Percentiles rank a stretch among this genome's conserved stretches.
Evolutionary conservation across 1,284 basidiomycete genomes (phyloP).

Genomic region (Ceratobasidium sp.): DNA sequence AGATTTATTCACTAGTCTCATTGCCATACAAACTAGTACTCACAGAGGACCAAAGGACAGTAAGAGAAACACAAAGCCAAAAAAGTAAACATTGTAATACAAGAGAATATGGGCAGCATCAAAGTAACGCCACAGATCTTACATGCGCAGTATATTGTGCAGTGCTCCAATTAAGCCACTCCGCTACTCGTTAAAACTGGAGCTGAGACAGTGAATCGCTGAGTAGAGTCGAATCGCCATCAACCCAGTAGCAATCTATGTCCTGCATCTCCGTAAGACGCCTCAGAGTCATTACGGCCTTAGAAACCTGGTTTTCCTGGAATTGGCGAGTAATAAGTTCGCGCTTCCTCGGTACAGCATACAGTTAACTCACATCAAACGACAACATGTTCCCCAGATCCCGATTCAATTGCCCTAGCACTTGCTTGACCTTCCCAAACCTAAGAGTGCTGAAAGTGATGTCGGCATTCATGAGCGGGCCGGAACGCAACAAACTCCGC

Average conservation of each 20-base stretch:
- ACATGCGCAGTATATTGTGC: too few relatives aligned
- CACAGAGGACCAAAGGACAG: too few relatives aligned
- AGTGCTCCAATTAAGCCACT: too few relatives aligned
- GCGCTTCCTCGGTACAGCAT: neutral
- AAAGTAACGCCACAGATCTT: too few relatives aligned
- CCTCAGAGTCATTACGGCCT: neutral
- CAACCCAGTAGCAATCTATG: neutral
- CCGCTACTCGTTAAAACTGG: neutral
- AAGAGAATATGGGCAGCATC: too few relatives aligned
- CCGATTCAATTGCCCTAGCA: neutral
- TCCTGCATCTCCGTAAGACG: neutral
- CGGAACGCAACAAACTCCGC: neutral
- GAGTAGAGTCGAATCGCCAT: neutral
- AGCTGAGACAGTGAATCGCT: neutral
- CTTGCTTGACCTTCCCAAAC: conserved; percentile 15
- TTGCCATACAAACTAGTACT: too few relatives aligned
- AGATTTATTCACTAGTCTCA: too few relatives aligned
- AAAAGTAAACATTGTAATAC: too few relatives aligned
- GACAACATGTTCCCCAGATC: neutral
- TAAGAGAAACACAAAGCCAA: too few relatives aligned
- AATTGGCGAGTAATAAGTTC: neutral
- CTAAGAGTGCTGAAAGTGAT: conserved; percentile 27
- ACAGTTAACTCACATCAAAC: neutral
- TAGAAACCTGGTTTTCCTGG: neutral
- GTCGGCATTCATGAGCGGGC: conserved; percentile 15